Conservation (phyloP, 1,139 yeast species). For the Magnusiomyces clavatus region DNA sequence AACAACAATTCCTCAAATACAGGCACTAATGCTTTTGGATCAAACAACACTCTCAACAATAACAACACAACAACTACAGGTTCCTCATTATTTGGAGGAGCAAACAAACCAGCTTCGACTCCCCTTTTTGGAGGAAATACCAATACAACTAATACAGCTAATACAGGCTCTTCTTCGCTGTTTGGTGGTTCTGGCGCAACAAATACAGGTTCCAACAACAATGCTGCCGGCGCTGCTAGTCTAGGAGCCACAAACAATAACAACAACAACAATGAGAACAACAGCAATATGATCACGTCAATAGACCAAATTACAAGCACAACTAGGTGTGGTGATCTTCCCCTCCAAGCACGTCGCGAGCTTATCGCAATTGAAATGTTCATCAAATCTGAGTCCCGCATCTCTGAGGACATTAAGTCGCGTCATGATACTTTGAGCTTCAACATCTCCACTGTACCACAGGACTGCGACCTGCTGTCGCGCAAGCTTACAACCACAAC, state of each 20-base stretch:
- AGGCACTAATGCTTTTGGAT: conserved; percentile 30
- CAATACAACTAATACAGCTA: conserved; percentile 19
- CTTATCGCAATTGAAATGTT: conserved; percentile 77
- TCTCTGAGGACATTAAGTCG: conserved; percentile 68
- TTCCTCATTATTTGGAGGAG: conserved; percentile 18
- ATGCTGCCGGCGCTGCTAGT: conserved; percentile 5
- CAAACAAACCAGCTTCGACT: conserved; percentile 6
- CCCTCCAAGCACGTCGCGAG: conserved; percentile 65
- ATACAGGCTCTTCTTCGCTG: conserved; percentile 20
- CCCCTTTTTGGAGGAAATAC: conserved; percentile 16
- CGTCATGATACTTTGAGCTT: conserved; percentile 59
- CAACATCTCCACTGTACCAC: conserved; percentile 70
- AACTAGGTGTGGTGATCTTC: conserved; percentile 82
- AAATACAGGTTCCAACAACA: conserved; percentile 5
- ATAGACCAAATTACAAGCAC: conserved; percentile 59
- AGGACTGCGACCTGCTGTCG: conserved; percentile 68
- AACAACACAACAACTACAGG: conserved; percentile 15
- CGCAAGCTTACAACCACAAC: conserved; percentile 56
- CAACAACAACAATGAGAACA: conserved; percentile 18
- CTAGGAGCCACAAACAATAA: conserved; percentile 13
- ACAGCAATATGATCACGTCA: conserved; percentile 19
- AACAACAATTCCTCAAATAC: conserved; percentile 16
- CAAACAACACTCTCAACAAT: background rate
- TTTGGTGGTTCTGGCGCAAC: conserved; percentile 22
- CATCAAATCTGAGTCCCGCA: conserved; percentile 74